Conservation (phyloP, 2,329 filamentous ascomycete genomes). For the Penicillium nordicum region DNA sequence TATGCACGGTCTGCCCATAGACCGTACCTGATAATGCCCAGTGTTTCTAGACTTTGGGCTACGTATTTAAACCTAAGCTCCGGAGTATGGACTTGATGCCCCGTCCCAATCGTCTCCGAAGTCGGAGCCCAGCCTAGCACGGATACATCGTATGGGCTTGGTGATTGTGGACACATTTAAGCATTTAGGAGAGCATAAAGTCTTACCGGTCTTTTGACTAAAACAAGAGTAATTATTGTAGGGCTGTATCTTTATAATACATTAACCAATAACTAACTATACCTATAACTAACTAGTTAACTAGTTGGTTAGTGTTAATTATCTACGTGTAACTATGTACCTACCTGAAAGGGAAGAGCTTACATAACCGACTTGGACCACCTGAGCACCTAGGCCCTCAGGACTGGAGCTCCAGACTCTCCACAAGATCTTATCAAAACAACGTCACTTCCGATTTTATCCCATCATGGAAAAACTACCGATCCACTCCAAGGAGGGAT, state of each 20-base stretch:
- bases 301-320: no score
- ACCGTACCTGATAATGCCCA: not conserved
- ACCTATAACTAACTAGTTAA: no score
- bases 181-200: not conserved
- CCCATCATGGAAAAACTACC: conserved; percentile 22
- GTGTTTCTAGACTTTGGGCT: not conserved
- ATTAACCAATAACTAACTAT: not conserved
- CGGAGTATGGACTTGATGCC: not conserved
- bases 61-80: not conserved
- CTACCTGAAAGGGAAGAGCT: not conserved
- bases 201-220: not conserved
- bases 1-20: not conserved
- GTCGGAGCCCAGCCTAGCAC: not conserved
- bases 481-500: conserved; percentile 13
- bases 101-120: conserved; percentile 3
- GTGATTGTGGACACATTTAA: not conserved
- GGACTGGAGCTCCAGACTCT: not conserved
- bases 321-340: no score
- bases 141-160: not conserved
- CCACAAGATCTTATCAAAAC: conserved; percentile 10
- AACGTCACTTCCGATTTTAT: conserved; percentile 1
- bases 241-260: not conserved
- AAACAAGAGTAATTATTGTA: not conserved
- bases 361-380: conserved; percentile 4
- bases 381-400: no score